Base-by-base conservation (phyloP, 495 filamentous ascomycete genomes). In the Hyaloscypha variabilis region DNA sequence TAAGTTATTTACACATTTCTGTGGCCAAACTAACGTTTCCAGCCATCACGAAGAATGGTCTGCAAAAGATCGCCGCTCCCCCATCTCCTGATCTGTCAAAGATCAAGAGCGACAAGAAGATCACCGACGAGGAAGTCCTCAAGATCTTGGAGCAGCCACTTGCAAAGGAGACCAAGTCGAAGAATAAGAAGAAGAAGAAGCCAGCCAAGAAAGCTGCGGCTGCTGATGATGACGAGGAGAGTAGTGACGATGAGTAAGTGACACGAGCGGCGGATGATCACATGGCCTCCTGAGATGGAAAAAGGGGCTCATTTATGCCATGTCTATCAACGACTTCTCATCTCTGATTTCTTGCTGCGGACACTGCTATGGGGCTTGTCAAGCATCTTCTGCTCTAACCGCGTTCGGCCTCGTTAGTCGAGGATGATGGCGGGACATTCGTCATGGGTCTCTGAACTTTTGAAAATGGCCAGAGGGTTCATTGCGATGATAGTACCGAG, bases 11-110 rank as follows among this genome's bases (percentile, higher is more conserved):
- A 24, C 1, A n/a, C 26, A 11, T 23, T 6, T 29, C 8, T 17
- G 31, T 54, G 28, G 64, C 56, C 52, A 57, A 76, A 30, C 65
- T 68, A 67, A 71, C 42, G 6, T 36, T 42, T 51, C 60, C 64
- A 97, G 96, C 93, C 62, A 94, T 98, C 79, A 98, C 94, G 65
- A 99, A 98, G 88, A 96, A 97, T 76, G 95, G 95, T 70, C 78
- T 99, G 75, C 90, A 88, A 71, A 91, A 91, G 76, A 79, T 99
- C 28, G 88, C 91, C 49, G 88, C 85, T 8, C 90, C 95, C 25
- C 86, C 90, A 62, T 76, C 86, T 10, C 79, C 85, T 23, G 91
- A 97, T 70, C 73, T 95, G 53, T 82, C 82, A 71, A 91, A 93
- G 78, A 84, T 88, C 83, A 92, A 94, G 84, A 88, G 90, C 3